phyloP scores from a whole-genome alignment of 441 rosid genomes.

The Kokia cookei region DNA sequence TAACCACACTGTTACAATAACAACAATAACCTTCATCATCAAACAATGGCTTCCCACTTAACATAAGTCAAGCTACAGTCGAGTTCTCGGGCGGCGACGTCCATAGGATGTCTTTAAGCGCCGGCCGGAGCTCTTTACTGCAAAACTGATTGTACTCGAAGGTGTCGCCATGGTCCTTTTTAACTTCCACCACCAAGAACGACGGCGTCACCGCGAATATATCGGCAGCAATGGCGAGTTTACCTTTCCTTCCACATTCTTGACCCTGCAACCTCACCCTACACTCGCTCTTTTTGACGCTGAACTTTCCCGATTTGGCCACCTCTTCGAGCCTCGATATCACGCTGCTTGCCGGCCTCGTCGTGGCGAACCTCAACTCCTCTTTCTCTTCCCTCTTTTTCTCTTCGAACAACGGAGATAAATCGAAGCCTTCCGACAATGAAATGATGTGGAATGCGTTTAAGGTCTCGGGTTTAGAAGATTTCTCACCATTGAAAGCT shows the following conservation, averaged over 20 bases:
- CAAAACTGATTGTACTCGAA: slow-evolving; percentile 82
- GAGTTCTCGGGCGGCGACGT: slow-evolving; percentile 32
- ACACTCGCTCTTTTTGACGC: slow-evolving; percentile 63
- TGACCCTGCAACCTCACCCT: slow-evolving; percentile 71
- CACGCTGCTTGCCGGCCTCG: slow-evolving; percentile 72
- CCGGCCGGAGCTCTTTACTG: slow-evolving; percentile 77
- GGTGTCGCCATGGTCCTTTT: slow-evolving; percentile 80
- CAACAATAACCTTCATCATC: background rate
- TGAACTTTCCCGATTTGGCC: slow-evolving; percentile 53
- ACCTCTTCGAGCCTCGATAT: slow-evolving; percentile 74
- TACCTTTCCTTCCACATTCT: slow-evolving; percentile 77
- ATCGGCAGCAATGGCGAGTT: slow-evolving; percentile 64
- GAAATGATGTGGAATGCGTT: slow-evolving; percentile 85
- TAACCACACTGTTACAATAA: background rate
- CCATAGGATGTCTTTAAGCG: slow-evolving; percentile 83
- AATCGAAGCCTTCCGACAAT: slow-evolving; percentile 76
- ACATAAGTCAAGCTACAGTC: slow-evolving; percentile 17
- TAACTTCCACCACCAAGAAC: slow-evolving; percentile 73
- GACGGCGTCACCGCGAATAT: slow-evolving; percentile 71
- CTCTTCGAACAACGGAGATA: slow-evolving; percentile 80
- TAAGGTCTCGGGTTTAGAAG: slow-evolving; percentile 39
- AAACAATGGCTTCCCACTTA: background rate
- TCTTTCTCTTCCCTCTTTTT: slow-evolving; percentile 66
- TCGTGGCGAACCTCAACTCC: slow-evolving; percentile 72
- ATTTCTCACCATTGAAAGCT: slow-evolving; percentile 24